A percentile compares a stretch with the other conserved stretches of the same genome.
These are phyloP conservation scores for Mariannaea elegans DNA, from an alignment of 2,329 filamentous ascomycete species.

Conservation along the genomic window DNA sequence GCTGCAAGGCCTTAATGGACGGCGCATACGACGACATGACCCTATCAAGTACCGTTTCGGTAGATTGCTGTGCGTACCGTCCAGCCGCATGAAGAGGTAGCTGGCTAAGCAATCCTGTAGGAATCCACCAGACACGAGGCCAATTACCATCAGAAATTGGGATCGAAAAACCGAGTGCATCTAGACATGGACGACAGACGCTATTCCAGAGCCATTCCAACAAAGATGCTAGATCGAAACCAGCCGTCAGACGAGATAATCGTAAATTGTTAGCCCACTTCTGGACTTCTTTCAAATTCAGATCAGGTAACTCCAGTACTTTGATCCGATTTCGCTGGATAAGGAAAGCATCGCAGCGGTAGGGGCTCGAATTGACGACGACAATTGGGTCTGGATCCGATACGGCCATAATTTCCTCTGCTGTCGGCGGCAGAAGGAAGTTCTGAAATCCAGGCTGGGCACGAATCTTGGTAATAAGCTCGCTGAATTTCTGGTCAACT, in stretches of 20 bases:
- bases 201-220: slow-evolving; percentile 5
- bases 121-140: slow-evolving; percentile 4
- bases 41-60: background rate
- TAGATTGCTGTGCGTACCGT: background rate
- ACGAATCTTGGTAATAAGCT: background rate
- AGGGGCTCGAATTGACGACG: background rate
- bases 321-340: background rate
- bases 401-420: background rate
- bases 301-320: background rate
- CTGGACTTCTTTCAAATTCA: background rate
- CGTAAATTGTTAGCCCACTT: background rate
- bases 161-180: background rate
- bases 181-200: background rate
- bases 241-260: background rate
- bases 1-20: background rate
- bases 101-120: background rate
- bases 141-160: background rate
- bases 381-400: background rate
- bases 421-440: background rate
- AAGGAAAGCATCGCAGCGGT: slow-evolving; percentile 3
- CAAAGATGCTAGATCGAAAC: background rate
- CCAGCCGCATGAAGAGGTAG: background rate
- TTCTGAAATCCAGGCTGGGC: background rate
- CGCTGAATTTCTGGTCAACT: background rate
- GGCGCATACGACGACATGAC: slow-evolving; percentile 1